These are phyloP conservation scores for Pestalotiopsis sp. DNA, from an alignment of 2,329 filamentous ascomycete genomes.

Conservation along the genomic window DNA sequence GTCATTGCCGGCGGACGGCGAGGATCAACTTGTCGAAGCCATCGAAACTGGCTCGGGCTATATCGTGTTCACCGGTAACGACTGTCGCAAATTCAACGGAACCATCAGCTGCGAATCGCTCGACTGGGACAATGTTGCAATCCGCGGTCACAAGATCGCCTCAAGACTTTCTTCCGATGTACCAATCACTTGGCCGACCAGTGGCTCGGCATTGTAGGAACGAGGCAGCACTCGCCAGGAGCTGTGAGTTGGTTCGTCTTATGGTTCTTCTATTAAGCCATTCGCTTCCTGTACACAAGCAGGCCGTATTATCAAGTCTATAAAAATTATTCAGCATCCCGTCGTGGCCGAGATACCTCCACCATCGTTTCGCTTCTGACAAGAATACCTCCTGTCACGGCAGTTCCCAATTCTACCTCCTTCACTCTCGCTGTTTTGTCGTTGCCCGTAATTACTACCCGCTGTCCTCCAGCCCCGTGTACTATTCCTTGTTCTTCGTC, in stretches of 20 bases:
- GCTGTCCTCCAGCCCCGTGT: neutral
- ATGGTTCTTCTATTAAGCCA: neutral
- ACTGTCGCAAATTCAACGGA: slow-evolving; percentile 26
- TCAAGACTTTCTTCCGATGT: slow-evolving; percentile 19
- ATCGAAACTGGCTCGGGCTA: slow-evolving; percentile 23
- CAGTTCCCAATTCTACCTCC: neutral
- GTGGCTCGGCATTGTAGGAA: neutral
- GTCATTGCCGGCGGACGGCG: slow-evolving; percentile 1
- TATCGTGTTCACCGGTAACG: slow-evolving; percentile 27
- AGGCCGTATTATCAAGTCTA: neutral
- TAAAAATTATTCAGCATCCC: neutral
- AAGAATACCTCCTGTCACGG: neutral
- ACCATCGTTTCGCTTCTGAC: slow-evolving; percentile 10
- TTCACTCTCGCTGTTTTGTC: neutral
- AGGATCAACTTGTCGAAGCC: neutral
- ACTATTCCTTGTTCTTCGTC: neutral
- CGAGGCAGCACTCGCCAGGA: neutral
- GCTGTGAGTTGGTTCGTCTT: neutral
- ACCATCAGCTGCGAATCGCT: slow-evolving; percentile 25
- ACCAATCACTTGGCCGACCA: neutral
- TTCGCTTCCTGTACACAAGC: neutral
- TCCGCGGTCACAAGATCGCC: slow-evolving; percentile 22
- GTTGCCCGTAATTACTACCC: slow-evolving; percentile 5
- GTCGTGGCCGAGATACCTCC: neutral
- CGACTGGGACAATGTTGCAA: slow-evolving; percentile 24